Evolutionary conservation across 148 eudicot genomes (phyloP).

Genomic region (Arbutus unedo): DNA sequence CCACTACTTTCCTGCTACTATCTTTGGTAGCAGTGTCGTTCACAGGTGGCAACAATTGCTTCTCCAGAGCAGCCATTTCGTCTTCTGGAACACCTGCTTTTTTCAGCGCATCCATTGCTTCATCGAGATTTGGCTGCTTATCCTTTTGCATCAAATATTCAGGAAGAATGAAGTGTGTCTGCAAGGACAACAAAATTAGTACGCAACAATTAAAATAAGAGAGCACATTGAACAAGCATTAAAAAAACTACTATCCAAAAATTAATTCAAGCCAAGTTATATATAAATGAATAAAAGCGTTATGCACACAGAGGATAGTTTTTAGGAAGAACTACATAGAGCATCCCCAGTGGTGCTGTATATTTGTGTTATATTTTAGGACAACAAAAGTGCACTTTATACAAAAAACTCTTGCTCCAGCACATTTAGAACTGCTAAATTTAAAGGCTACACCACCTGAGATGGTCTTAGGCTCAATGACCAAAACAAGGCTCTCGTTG

Average conservation of each 20-base stretch:
- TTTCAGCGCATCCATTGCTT: conserved; percentile 57
- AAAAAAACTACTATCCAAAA: not conserved
- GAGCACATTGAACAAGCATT: not conserved
- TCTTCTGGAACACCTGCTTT: conserved; percentile 62
- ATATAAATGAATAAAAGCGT: not conserved
- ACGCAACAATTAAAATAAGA: not conserved
- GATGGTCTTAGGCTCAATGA: not conserved
- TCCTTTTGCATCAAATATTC: conserved; percentile 83
- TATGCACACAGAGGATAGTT: not conserved
- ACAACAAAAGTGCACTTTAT: not conserved
- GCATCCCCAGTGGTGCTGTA: not conserved
- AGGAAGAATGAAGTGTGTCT: conserved; percentile 84
- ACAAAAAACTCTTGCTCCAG: not conserved
- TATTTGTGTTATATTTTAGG: not conserved
- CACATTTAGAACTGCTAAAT: not conserved
- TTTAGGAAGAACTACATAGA: not conserved
- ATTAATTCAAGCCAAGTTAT: not conserved
- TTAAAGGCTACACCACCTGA: not conserved
- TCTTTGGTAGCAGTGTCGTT: conserved; percentile 30
- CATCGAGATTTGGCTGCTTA: conserved; percentile 47
- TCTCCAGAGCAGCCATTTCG: conserved; percentile 90
- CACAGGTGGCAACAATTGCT: conserved; percentile 54
- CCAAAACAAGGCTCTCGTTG: not conserved
- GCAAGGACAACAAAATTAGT: conserved; percentile 17
- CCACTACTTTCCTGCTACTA: conserved; percentile 40